These are phyloP conservation scores for Hypomontagnella submonticulosa DNA, from an alignment of 495 filamentous ascomycete species.

Conservation along the genomic window DNA sequence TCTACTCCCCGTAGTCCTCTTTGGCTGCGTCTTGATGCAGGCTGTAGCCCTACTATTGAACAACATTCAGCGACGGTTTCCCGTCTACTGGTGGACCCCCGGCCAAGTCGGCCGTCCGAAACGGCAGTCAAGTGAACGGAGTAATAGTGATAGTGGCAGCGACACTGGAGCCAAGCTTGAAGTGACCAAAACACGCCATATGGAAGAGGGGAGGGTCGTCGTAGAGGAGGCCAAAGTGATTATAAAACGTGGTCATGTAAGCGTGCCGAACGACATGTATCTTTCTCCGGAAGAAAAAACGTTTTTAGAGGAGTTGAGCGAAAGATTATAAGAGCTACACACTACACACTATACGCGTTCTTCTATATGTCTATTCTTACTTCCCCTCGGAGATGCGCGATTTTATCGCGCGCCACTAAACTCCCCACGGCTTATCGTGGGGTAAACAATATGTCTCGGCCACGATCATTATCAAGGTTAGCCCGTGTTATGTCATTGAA, in stretches of 20 bases:
- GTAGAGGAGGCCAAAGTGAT: slow-evolving; percentile 42
- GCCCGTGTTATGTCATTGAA: too few species aligned
- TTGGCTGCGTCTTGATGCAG: slow-evolving; percentile 74
- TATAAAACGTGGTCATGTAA: slow-evolving; percentile 47
- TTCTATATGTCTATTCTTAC: background rate
- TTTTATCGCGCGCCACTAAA: too few species aligned
- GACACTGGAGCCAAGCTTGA: slow-evolving; percentile 31
- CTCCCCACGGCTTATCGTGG: too few species aligned
- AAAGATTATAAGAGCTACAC: slow-evolving; percentile 40
- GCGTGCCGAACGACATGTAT: slow-evolving; percentile 51
- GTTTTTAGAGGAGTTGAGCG: slow-evolving; percentile 54
- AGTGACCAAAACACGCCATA: slow-evolving; percentile 16
- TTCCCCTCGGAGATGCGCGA: too few species aligned
- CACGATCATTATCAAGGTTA: too few species aligned
- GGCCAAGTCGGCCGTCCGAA: slow-evolving; percentile 48
- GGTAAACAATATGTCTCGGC: too few species aligned
- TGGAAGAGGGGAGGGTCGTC: slow-evolving; percentile 29
- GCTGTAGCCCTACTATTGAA: slow-evolving; percentile 74
- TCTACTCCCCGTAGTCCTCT: slow-evolving; percentile 72
- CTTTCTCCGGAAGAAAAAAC: slow-evolving; percentile 54
- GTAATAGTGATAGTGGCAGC: slow-evolving; percentile 16
- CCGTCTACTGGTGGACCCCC: slow-evolving; percentile 81
- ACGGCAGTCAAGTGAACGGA: slow-evolving; percentile 10
- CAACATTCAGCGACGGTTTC: slow-evolving; percentile 80
- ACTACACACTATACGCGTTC: background rate